A percentile compares a stretch with the other conserved stretches of the same genome.
Evolutionary conservation across 2,329 filamentous ascomycete species (phyloP).

Genomic region (Aspergillus brasiliensis): DNA sequence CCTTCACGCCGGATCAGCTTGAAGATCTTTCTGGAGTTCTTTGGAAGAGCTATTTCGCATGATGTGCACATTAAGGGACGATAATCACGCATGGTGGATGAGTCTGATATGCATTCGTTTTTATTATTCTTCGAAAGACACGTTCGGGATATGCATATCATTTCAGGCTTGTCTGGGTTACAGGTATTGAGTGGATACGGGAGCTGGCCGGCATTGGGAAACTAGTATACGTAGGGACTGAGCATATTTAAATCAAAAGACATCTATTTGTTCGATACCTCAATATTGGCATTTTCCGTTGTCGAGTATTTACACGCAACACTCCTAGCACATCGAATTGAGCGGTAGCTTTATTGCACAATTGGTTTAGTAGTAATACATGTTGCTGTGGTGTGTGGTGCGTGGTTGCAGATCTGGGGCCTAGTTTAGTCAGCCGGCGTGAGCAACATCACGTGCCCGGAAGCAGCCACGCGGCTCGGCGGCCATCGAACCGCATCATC

Average conservation of each 20-base stretch:
- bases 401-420: not conserved
- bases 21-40: constrained; percentile 94
- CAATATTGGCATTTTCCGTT: not conserved
- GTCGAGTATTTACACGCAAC: not conserved
- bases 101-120: not conserved
- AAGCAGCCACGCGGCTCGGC: constrained; percentile 25
- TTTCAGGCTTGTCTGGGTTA: not conserved
- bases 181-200: not conserved
- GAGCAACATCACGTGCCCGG: constrained; percentile 21
- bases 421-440: not conserved
- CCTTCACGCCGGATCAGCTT: constrained; percentile 86
- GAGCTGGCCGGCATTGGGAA: not conserved
- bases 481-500: constrained; percentile 7
- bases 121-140: not conserved
- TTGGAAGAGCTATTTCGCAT: constrained; percentile 99
- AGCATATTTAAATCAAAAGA: not conserved
- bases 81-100: not conserved
- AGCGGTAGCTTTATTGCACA: too few relatives aligned
- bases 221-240: not conserved
- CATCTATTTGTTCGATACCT: not conserved
- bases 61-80: constrained; percentile 17
- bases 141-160: not conserved
- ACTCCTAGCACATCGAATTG: too few relatives aligned
- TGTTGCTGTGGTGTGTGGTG: too few relatives aligned
- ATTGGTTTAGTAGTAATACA: too few relatives aligned